Percentiles rank a stretch among this genome's conserved stretches.
phyloP scores from a whole-genome alignment of 176 grass and related monocot genomes.

The Chloris gayana region DNA sequence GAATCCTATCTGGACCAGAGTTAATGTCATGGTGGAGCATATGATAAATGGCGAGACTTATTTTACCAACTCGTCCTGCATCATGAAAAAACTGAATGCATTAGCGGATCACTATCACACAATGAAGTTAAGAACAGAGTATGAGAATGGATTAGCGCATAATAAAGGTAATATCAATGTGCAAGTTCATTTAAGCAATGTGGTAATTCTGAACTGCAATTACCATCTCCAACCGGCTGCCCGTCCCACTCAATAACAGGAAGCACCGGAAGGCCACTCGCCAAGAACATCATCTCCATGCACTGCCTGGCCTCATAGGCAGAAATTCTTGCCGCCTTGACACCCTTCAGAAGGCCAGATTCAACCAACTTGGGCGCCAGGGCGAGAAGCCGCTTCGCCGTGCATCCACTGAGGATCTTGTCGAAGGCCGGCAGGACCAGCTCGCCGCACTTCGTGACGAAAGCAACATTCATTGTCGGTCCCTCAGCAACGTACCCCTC shows the following conservation, averaged over 20 bases:
- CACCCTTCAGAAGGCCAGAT: constrained; percentile 41
- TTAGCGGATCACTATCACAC: background rate
- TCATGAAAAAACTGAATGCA: background rate
- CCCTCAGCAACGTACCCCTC: constrained; percentile 80
- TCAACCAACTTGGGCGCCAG: constrained; percentile 54
- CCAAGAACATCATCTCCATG: constrained; percentile 66
- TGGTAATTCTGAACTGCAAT: background rate
- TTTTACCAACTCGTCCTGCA: constrained; percentile 66
- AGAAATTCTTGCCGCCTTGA: constrained; percentile 32
- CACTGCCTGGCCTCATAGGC: constrained; percentile 44
- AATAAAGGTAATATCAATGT: background rate
- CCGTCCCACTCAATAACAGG: constrained; percentile 70
- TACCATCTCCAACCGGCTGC: constrained; percentile 66
- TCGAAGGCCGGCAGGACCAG: constrained; percentile 56
- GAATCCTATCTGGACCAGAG: constrained; percentile 58
- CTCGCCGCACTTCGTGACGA: constrained; percentile 53
- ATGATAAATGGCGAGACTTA: constrained; percentile 52
- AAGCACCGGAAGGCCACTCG: constrained; percentile 56
- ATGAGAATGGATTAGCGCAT: background rate
- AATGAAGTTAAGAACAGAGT: background rate
- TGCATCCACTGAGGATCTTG: constrained; percentile 64
- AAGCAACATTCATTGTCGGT: constrained; percentile 90
- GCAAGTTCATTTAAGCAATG: background rate
- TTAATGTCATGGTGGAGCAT: constrained; percentile 64
- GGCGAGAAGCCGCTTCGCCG: constrained; percentile 54